Evolutionary conservation across 75 land plant species (phyloP), one percentile per base, ranked within the genome.

Genomic region (Ceratopteris richardii): DNA sequence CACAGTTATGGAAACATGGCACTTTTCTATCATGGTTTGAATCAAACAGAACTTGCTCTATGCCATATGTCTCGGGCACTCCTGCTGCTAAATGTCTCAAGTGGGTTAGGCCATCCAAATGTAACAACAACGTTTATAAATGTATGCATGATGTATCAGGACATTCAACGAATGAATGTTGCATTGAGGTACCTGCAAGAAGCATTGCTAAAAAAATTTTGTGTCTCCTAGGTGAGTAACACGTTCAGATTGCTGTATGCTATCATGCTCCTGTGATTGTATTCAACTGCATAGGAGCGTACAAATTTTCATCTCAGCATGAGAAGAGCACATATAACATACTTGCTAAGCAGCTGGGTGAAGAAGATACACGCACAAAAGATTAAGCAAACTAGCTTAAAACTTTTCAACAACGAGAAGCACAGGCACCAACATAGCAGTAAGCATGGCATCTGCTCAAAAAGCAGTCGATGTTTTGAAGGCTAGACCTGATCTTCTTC

Each of bases 1-100:
- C 65, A 47, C 84, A 95, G 97, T 56, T 95, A 95, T 75, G 99
- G 96, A 12, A 95, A 95, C 69, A 95, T 95, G 99, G 99, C 96
- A 29, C 72, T 90, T 21, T 95, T 95, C 71, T 95, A 95, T 55
- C 99, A 95, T 70, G 99, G 97, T 21, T 77, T 95, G 41, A 95
- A 87, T 65, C 99, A 87, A 60, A 86, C 99, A 2, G 97, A 95
- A 29, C 85, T 86, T 54, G 99, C 99, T 48, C 64, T 95, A 55
- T 63, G 77, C 21, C 97, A 95, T 62, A 95, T 95, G 99, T 86
- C 96, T n/a, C n/a, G n/a, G n/a, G n/a, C n/a, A n/a, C n/a, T n/a
- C n/a, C n/a, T n/a, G n/a, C n/a, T n/a, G n/a, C n/a, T n/a, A n/a
- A n/a, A n/a, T n/a, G n/a, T n/a, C n/a, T n/a, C n/a, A n/a, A n/a